Base-by-base conservation (phyloP, 495 filamentous ascomycete genomes). In the Hapsidospora chrysogenum region DNA sequence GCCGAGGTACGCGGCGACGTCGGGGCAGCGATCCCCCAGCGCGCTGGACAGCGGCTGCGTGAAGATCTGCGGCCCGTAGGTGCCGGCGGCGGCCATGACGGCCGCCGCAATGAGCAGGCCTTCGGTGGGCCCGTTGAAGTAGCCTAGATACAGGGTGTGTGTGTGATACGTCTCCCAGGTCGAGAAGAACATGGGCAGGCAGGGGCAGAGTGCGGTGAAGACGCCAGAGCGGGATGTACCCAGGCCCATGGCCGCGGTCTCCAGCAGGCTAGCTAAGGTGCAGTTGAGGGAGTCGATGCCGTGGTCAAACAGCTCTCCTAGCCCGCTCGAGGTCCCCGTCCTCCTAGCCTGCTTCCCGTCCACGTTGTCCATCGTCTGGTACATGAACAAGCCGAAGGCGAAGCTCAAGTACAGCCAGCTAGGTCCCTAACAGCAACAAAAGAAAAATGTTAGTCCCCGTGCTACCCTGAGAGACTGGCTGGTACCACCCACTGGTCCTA, bases 101-200 rank as follows among this genome's bases (percentile, higher is more conserved):
- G 57, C 49, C 51, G 84, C 86, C 15, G 84, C 89, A 35, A 96
- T 72, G 29, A 96, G 71, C 19, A 99, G 70, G 21, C 92, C 92
- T 57, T 99, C 89, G 18, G 86, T 97, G 3, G 89, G 89, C 1
- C 92, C 92, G 53, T 97, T 97, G 67, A 96, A 77, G 54, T 92
- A 85, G 22, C 89, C 89, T 3, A 97, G 76, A 52, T 96, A 97
- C 2, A 97, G 63, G 0, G 92, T 96, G 54, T 97, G 89, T 1
- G 89, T 94, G 56, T 97, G 89, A 53, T 93, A 97, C 2, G 89
- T 97, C 54, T 97, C 89, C 89, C 89, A 97, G 6, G 89, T 97
- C 4, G 86, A 95, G 61, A 96, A 94, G 64, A 93, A 96, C 89
- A 97, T 97, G 16, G 89, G 82, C 7, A 97, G 60, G 43, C 84